Base-by-base conservation (phyloP, 768 basidiomycete species). In the Auricularia auricula-judae region DNA sequence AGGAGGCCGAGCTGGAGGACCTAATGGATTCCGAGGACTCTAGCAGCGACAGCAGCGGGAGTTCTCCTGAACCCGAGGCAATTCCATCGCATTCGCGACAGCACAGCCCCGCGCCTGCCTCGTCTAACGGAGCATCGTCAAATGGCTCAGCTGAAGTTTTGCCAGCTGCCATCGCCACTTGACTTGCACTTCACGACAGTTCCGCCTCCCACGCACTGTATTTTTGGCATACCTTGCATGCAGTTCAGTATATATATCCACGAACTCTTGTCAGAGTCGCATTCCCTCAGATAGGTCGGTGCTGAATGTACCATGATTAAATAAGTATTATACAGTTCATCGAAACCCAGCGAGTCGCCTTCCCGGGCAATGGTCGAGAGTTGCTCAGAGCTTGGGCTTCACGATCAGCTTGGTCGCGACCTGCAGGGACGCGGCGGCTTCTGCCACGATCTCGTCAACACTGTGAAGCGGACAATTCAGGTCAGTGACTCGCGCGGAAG, bases 1-100 rank as follows among this genome's bases (percentile, higher is more conserved):
- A 97, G 74, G 93, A 94, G 70, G 80, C 84, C 23, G 93, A 97
- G 73, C 78, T 98, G 23, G 93, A 86, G 43, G 93, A 93, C 71
- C 74, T 97, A 43, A 82, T 89, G 82, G 79, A 72, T 14, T 72
- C 66, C 16, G 66, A 67, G 29, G 56, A 59, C 23, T 59, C 56
- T 1, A 14, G 14, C 14, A 59, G 56, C 56, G 56, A 59, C 5
- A 23, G 56, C 56, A 59, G 56, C 56, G 56, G 34, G 23, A 29
- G 34, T 7, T n/a, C 16, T 29, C 56, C 56, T 7, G 56, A 59
- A 18, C 56, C 56, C 23, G 56, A 35, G 23, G 47, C 14, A 18
- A 2, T 33, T 29, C 16, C 16, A 4, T 59, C 56, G 29, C 29
- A 29, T 29, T 29, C 29, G 10, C 56, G 34, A 29, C 56, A 34